Percentiles rank a stretch among this genome's conserved stretches.
These are phyloP conservation scores for Ustilago shanxiensis DNA, from an alignment of 1,284 basidiomycete species.

Conservation along the genomic window DNA sequence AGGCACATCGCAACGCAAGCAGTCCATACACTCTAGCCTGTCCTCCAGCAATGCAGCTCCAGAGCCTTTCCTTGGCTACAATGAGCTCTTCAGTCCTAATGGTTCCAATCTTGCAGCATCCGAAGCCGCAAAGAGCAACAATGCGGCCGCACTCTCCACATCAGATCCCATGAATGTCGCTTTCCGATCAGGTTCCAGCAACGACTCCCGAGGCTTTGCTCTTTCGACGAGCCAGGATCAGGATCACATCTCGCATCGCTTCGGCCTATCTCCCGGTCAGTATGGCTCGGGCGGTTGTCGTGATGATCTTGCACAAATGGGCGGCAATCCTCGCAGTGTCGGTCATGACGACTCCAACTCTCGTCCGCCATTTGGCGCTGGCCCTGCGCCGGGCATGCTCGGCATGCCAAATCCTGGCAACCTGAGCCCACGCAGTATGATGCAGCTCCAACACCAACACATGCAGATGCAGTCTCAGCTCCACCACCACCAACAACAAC, in stretches of 20 bases:
- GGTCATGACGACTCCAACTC: conserved; percentile 39
- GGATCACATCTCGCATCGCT: conserved; percentile 41
- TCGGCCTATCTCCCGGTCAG: conserved; percentile 42
- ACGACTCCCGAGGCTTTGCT: conserved; percentile 32
- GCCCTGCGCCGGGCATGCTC: conserved; percentile 28
- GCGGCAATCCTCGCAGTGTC: conserved; percentile 34
- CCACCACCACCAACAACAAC: conserved; percentile 35
- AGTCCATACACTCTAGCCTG: conserved; percentile 32
- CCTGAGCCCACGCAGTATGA: conserved; percentile 61
- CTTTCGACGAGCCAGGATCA: conserved; percentile 38
- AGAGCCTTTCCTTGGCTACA: conserved; percentile 61
- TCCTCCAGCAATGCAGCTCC: conserved; percentile 21
- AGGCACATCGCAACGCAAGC: conserved; percentile 37
- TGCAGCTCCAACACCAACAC: conserved; percentile 63
- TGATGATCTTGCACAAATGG: conserved; percentile 35
- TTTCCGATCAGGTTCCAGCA: conserved; percentile 31
- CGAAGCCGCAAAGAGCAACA: conserved; percentile 32
- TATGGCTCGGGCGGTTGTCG: conserved; percentile 21
- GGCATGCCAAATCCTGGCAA: conserved; percentile 46
- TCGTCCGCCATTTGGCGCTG: conserved; percentile 26
- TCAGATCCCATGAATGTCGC: conserved; percentile 50
- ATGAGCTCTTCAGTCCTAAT: conserved; percentile 54
- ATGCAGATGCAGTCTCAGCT: conserved; percentile 57
- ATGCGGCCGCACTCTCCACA: conserved; percentile 40
- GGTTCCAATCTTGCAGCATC: conserved; percentile 31